Conservation (phyloP, 2,329 filamentous ascomycete species). For the Diaporthe longicolla region DNA sequence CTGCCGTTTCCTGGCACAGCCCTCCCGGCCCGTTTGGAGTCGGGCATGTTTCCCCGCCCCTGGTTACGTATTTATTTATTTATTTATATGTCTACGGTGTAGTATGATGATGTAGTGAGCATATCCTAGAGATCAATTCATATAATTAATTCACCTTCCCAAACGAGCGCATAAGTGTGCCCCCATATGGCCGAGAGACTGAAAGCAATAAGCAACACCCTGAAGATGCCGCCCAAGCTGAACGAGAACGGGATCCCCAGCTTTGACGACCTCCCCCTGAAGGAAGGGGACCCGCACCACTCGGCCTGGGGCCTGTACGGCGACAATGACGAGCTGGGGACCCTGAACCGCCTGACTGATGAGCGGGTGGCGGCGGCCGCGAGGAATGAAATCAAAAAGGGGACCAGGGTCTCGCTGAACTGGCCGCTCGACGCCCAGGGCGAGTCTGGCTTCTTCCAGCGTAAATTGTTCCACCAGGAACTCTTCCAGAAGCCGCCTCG, state of each 20-base stretch:
- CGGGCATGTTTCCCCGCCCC: slow-evolving; percentile 16
- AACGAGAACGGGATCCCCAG: slow-evolving; percentile 60
- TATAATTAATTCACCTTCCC: background rate
- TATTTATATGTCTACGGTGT: background rate
- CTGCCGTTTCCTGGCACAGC: background rate
- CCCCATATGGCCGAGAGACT: slow-evolving; percentile 21
- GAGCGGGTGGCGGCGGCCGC: slow-evolving; percentile 66
- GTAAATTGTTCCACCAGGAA: slow-evolving; percentile 68
- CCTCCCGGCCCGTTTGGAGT: slow-evolving; percentile 16
- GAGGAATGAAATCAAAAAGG: slow-evolving; percentile 66
- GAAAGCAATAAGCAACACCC: slow-evolving; percentile 21
- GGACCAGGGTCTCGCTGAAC: slow-evolving; percentile 71
- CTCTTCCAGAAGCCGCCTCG: slow-evolving; percentile 65
- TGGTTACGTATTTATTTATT: background rate
- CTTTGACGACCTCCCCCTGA: slow-evolving; percentile 63
- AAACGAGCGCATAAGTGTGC: background rate
- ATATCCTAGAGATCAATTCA: background rate
- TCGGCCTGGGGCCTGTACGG: slow-evolving; percentile 67
- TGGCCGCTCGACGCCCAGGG: slow-evolving; percentile 70
- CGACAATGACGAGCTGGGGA: slow-evolving; percentile 70
- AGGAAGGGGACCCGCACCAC: slow-evolving; percentile 60
- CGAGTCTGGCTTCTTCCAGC: slow-evolving; percentile 65
- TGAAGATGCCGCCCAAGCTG: slow-evolving; percentile 46
- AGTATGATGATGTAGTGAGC: background rate
- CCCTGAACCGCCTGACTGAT: slow-evolving; percentile 72